Conservation (phyloP, 73 alveolate genomes). For the Halteria grandinella region DNA sequence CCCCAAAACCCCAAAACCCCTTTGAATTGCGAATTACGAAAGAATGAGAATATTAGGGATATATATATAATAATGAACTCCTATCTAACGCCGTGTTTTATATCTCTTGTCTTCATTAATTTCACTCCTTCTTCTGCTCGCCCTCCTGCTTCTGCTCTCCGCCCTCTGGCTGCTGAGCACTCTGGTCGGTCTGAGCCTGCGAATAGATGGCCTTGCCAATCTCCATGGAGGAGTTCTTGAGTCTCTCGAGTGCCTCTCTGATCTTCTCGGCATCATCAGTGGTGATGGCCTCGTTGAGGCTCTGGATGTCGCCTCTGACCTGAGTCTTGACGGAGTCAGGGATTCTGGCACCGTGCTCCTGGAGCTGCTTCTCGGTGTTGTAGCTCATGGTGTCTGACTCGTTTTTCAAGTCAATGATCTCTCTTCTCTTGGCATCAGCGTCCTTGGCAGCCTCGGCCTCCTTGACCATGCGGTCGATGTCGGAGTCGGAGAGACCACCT, state of each 20-base stretch:
- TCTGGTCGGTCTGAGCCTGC: slow-evolving; percentile 39
- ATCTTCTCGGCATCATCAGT: slow-evolving; percentile 73
- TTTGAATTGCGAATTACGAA: too few relatives aligned
- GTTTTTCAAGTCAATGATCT: slow-evolving; percentile 73
- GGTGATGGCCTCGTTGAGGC: slow-evolving; percentile 75
- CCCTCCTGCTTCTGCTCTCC: too few relatives aligned
- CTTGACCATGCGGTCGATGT: slow-evolving; percentile 88
- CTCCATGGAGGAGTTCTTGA: slow-evolving; percentile 85
- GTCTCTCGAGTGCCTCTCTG: slow-evolving; percentile 78
- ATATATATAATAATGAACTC: too few relatives aligned
- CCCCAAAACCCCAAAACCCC: too few relatives aligned
- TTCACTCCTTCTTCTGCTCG: too few relatives aligned
- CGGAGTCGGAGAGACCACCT: slow-evolving; percentile 89
- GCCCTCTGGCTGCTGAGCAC: slow-evolving; percentile 22
- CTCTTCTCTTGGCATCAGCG: slow-evolving; percentile 84
- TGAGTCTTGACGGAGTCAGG: slow-evolving; percentile 73
- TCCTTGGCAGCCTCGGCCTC: slow-evolving; percentile 87
- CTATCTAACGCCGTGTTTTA: too few relatives aligned
- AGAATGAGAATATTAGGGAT: too few relatives aligned
- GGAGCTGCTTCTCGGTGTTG: slow-evolving; percentile 82
- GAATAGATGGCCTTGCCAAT: slow-evolving; percentile 86
- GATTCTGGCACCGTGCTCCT: slow-evolving; percentile 80
- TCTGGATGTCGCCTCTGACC: slow-evolving; percentile 64
- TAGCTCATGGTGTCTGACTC: slow-evolving; percentile 89
- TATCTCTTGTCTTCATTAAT: too few relatives aligned